Conservation (phyloP, 306 rosid species). For the Casuarina cunninghamiana region DNA sequence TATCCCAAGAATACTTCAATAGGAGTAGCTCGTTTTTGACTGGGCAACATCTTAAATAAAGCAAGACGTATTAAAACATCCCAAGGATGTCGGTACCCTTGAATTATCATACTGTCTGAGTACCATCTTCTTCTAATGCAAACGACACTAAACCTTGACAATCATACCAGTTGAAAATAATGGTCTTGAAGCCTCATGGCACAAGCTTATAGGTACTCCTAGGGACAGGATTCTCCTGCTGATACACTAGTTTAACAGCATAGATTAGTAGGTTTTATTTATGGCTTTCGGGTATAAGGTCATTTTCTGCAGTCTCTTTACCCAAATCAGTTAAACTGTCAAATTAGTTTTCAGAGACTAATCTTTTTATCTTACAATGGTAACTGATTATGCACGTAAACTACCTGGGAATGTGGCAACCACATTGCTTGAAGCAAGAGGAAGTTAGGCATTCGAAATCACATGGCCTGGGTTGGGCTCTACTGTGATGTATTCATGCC, state of each 20-base stretch:
- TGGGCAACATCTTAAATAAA: too few relatives aligned
- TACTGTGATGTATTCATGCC: neutral
- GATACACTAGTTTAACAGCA: neutral
- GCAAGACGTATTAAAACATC: too few relatives aligned
- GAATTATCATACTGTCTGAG: too few relatives aligned
- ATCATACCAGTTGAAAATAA: neutral
- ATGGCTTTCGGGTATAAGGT: neutral
- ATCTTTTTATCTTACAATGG: neutral
- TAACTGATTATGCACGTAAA: constrained; percentile 4
- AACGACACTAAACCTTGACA: neutral
- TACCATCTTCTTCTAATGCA: too few relatives aligned
- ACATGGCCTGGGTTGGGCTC: neutral
- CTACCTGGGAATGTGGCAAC: neutral
- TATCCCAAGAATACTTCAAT: neutral
- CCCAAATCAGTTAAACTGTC: constrained; percentile 6
- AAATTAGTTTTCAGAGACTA: neutral
- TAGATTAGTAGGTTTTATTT: neutral
- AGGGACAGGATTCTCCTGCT: neutral
- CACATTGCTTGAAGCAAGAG: constrained; percentile 31
- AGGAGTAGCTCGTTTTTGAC: too few relatives aligned
- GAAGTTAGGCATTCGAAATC: neutral
- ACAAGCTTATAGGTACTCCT: neutral
- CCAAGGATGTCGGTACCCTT: too few relatives aligned
- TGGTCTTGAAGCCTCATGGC: neutral
- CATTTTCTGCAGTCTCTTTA: neutral